These are phyloP conservation scores for Plectranthus barbatus DNA, from an alignment of 257 asterid species.

Conservation along the genomic window DNA sequence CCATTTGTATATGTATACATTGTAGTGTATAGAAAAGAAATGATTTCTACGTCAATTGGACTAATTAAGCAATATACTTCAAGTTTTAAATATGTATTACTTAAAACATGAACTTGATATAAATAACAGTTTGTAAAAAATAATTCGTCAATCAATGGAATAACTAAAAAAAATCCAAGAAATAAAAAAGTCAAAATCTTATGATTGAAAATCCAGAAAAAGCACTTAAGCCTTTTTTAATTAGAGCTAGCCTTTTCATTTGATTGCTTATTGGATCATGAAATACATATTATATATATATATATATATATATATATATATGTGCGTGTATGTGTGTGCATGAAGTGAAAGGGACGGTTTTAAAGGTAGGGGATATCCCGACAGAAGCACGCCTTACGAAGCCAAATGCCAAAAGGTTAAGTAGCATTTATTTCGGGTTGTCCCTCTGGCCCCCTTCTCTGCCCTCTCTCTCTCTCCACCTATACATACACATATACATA, in stretches of 20 bases:
- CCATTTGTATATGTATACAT: no score
- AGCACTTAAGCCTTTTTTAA: no score
- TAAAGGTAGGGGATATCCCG: conserved; percentile 74
- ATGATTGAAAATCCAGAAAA: no score
- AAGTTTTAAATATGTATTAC: no score
- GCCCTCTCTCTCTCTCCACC: not conserved
- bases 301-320: not conserved
- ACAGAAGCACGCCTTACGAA: conserved; percentile 71
- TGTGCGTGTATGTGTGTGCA: conserved; percentile 4
- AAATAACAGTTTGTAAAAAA: no score
- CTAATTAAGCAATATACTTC: no score
- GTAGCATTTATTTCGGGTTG: conserved; percentile 96
- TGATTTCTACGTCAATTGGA: no score
- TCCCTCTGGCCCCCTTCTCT: conserved; percentile 48
- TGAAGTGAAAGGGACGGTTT: conserved; percentile 58
- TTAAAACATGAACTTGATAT: no score
- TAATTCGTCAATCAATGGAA: no score
- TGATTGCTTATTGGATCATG: not conserved
- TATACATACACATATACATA: not conserved
- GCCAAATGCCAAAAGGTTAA: conserved; percentile 37
- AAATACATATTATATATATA: not conserved
- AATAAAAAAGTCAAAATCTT: no score
- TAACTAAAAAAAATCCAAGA: no score
- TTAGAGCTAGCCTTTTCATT: not conserved
- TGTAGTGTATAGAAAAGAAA: no score